Evolutionary conservation across 2,329 filamentous ascomycete genomes (phyloP).

Genomic region (Colletotrichum gloeosporioides): DNA sequence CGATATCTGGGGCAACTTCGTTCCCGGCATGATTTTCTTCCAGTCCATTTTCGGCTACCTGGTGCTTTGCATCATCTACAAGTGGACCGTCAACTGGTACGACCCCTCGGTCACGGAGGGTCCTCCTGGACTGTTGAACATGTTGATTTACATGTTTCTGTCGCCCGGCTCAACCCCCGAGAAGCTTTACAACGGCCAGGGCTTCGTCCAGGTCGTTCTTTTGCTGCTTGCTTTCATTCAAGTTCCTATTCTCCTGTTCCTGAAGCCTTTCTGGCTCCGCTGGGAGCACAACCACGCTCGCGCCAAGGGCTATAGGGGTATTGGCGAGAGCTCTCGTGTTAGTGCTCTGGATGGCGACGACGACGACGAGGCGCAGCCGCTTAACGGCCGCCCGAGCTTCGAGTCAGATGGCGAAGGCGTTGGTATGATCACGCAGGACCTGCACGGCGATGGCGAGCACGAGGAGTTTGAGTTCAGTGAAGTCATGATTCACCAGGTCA

Average conservation of each 20-base stretch:
- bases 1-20: constrained; percentile 96
- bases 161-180: constrained; percentile 74
- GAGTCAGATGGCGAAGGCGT: constrained; percentile 79
- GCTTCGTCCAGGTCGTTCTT: constrained; percentile 75
- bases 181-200: constrained; percentile 78
- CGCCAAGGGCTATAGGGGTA: constrained; percentile 87
- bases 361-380: constrained; percentile 71
- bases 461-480: constrained; percentile 98
- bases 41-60: constrained; percentile 98
- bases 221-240: constrained; percentile 83
- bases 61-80: constrained; percentile 92
- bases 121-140: constrained; percentile 92
- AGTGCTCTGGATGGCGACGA: constrained; percentile 92
- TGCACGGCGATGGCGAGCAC: constrained; percentile 77
- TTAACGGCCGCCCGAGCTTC: constrained; percentile 58
- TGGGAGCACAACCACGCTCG: constrained; percentile 92
- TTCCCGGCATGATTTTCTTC: constrained; percentile 99
- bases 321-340: constrained; percentile 87
- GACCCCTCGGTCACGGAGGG: constrained; percentile 61
- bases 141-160: constrained; percentile 99
- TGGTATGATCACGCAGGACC: constrained; percentile 88
- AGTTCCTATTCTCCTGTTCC: constrained; percentile 88
- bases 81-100: constrained; percentile 92
- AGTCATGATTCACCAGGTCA: constrained; percentile 98
- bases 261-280: constrained; percentile 95